A percentile compares a stretch with the other conserved stretches of the same genome.
These are phyloP conservation scores for Tremellales sp. DNA, from an alignment of 1,284 basidiomycete species.

Conservation along the genomic window DNA sequence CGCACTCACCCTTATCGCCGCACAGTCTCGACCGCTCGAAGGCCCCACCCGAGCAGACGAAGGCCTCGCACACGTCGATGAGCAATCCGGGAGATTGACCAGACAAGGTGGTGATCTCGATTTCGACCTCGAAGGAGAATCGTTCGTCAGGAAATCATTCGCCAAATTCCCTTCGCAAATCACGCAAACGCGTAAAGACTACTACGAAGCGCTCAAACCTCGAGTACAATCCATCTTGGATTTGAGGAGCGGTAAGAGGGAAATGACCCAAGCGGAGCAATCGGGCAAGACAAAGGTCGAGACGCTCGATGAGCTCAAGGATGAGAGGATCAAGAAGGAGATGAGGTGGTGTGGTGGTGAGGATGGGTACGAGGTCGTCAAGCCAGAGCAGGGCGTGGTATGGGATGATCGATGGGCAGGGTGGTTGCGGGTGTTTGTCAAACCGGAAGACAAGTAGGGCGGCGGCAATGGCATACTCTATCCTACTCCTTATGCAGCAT, in stretches of 20 bases:
- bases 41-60: constrained; percentile 22
- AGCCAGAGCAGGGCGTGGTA: constrained; percentile 58
- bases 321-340: constrained; percentile 81
- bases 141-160: constrained; percentile 64
- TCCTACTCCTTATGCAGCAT: too few species aligned
- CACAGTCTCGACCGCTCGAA: constrained; percentile 61
- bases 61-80: constrained; percentile 3
- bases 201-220: constrained; percentile 68
- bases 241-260: constrained; percentile 69
- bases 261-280: constrained; percentile 73
- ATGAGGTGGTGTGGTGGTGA: constrained; percentile 72
- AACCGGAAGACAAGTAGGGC: background rate
- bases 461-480: too few species aligned
- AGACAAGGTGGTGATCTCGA: constrained; percentile 58
- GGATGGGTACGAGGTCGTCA: constrained; percentile 71
- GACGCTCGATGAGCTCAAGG: constrained; percentile 78
- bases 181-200: constrained; percentile 65
- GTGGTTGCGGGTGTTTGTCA: constrained; percentile 58
- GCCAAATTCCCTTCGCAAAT: constrained; percentile 61
- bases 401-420: constrained; percentile 74
- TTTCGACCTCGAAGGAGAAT: constrained; percentile 66
- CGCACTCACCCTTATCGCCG: constrained; percentile 69
- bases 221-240: constrained; percentile 72
- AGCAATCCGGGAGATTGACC: constrained; percentile 8
- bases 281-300: constrained; percentile 57